phyloP scores from a whole-genome alignment of 1,284 basidiomycete species.

The Bjerkandera adusta region DNA sequence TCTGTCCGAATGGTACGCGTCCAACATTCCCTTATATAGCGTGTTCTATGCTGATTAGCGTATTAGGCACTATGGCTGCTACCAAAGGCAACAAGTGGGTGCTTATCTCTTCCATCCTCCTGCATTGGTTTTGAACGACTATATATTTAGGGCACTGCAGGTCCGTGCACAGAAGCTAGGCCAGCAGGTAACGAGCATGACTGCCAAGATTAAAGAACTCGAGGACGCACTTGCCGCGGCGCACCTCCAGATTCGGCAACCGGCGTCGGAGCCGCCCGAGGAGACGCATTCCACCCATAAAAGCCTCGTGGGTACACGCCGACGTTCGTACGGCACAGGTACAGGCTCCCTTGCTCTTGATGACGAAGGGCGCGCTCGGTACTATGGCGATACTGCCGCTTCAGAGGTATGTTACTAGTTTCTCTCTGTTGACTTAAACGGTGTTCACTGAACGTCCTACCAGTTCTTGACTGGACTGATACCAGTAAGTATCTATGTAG shows the following conservation, averaged over 20 bases:
- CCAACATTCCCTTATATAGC: not conserved
- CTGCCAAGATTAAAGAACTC: constrained; percentile 53
- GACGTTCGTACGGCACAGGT: constrained; percentile 28
- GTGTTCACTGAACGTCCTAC: no score
- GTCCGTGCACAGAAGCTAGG: constrained; percentile 43
- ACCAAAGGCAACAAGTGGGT: constrained; percentile 56
- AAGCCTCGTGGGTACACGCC: constrained; percentile 17
- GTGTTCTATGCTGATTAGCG: not conserved
- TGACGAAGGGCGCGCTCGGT: constrained; percentile 12
- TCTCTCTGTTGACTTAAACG: no score
- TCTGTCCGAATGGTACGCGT: constrained; percentile 47
- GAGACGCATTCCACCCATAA: constrained; percentile 6
- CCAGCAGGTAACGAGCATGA: constrained; percentile 43
- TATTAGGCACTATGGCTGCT: constrained; percentile 43
- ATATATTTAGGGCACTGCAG: constrained; percentile 41
- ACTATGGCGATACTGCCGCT: constrained; percentile 13
- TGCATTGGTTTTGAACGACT: not conserved
- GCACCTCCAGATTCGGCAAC: constrained; percentile 13
- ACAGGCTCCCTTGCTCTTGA: constrained; percentile 18
- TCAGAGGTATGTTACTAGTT: constrained; percentile 14
- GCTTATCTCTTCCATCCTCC: no score
- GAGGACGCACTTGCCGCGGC: constrained; percentile 46
- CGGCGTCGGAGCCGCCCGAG: constrained; percentile 4
- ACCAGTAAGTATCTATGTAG: constrained; percentile 33
- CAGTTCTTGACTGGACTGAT: constrained; percentile 46